These are phyloP conservation scores for Phanerochaete carnosa DNA, from an alignment of 768 basidiomycete genomes.

Conservation along the genomic window DNA sequence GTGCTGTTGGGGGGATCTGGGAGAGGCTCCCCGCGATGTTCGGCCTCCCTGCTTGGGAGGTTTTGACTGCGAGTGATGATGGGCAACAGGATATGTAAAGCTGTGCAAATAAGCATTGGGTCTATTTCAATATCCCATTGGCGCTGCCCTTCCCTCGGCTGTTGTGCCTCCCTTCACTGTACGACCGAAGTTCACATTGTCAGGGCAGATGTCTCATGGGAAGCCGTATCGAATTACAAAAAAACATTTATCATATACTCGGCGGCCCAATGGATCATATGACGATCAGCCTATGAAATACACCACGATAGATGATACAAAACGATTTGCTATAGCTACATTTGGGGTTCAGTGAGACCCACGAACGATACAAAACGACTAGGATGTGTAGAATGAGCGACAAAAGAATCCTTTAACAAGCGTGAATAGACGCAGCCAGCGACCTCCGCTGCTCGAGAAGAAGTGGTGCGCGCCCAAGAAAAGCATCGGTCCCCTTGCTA, in stretches of 20 bases:
- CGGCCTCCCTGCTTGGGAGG: constrained; percentile 2
- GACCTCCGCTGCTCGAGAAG: neutral
- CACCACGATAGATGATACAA: neutral
- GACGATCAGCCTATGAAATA: neutral
- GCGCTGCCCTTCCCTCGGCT: too few relatives aligned
- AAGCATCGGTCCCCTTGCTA: neutral
- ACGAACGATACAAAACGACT: neutral
- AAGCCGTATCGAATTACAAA: too few relatives aligned
- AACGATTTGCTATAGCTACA: neutral
- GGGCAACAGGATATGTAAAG: neutral
- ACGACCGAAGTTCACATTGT: too few relatives aligned
- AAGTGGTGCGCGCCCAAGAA: neutral
- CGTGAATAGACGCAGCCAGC: neutral
- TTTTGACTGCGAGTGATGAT: neutral
- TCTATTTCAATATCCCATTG: too few relatives aligned
- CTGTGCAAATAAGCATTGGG: neutral
- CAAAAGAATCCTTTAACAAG: neutral
- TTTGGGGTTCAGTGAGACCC: too few relatives aligned
- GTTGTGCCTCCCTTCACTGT: too few relatives aligned
- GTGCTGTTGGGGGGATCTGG: neutral
- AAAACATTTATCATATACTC: too few relatives aligned
- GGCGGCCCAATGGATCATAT: neutral
- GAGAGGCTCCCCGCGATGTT: neutral
- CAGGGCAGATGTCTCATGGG: too few relatives aligned
- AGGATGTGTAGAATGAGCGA: neutral